Conservation (phyloP, 768 basidiomycete genomes). For the Tephrocybe sp. region DNA sequence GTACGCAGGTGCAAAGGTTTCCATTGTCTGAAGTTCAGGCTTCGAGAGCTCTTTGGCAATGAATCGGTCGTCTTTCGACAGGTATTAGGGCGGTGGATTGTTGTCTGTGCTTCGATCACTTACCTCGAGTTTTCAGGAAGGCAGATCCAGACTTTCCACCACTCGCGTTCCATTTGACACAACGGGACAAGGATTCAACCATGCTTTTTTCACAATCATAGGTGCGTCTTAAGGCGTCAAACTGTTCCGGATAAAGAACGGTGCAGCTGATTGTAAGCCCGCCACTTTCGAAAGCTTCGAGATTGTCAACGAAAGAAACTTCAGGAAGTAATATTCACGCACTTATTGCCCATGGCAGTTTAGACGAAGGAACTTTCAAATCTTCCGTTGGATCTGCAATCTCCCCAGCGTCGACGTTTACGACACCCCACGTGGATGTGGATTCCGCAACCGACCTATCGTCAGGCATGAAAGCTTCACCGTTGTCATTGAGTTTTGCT, state of each 20-base stretch:
- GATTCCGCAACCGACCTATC: slow-evolving; percentile 80
- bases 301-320: slow-evolving; percentile 9
- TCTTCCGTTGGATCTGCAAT: slow-evolving; percentile 73
- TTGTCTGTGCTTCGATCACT: slow-evolving; percentile 12
- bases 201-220: slow-evolving; percentile 95
- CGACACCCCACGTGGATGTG: slow-evolving; percentile 89
- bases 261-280: slow-evolving; percentile 90
- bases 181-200: slow-evolving; percentile 89
- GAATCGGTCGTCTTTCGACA: slow-evolving; percentile 84
- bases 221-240: slow-evolving; percentile 86
- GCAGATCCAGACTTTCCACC: slow-evolving; percentile 98
- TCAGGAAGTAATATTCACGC: slow-evolving; percentile 26
- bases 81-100: not conserved
- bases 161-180: slow-evolving; percentile 92
- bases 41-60: slow-evolving; percentile 95
- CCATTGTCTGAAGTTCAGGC: slow-evolving; percentile 90
- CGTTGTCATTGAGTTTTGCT: slow-evolving; percentile 55
- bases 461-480: slow-evolving; percentile 92
- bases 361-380: slow-evolving; percentile 70
- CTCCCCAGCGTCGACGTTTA: slow-evolving; percentile 74
- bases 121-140: slow-evolving; percentile 93
- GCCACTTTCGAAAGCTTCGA: slow-evolving; percentile 82
- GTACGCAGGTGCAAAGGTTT: slow-evolving; percentile 95
- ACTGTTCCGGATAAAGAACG: slow-evolving; percentile 94
- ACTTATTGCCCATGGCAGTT: slow-evolving; percentile 82